phyloP scores from a whole-genome alignment of 1,139 yeast genomes.

The Hyphopichia pseudoburtonii region DNA sequence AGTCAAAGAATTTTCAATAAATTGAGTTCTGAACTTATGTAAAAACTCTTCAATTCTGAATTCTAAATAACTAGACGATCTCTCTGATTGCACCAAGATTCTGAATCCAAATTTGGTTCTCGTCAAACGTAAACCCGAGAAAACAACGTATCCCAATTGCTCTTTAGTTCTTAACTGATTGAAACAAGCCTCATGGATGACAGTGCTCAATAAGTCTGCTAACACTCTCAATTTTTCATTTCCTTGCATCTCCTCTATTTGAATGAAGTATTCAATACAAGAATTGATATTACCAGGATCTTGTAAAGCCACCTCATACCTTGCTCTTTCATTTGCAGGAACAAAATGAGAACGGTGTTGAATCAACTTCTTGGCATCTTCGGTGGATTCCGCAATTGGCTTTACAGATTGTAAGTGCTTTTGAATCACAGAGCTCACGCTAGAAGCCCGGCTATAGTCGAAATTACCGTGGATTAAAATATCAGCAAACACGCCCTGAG shows the following conservation, averaged over 20 bases:
- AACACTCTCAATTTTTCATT: slow-evolving; percentile 38
- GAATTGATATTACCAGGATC: slow-evolving; percentile 81
- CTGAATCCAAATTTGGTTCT: slow-evolving; percentile 30
- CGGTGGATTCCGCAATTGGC: slow-evolving; percentile 40
- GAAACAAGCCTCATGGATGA: slow-evolving; percentile 84
- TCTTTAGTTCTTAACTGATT: slow-evolving; percentile 89
- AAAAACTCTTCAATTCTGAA: slow-evolving; percentile 74
- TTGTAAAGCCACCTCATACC: slow-evolving; percentile 52
- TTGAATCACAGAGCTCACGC: slow-evolving; percentile 21
- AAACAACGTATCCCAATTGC: slow-evolving; percentile 83
- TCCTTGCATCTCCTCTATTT: slow-evolving; percentile 52
- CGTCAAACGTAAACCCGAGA: slow-evolving; percentile 62
- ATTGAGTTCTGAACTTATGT: slow-evolving; percentile 28
- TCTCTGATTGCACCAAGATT: slow-evolving; percentile 76
- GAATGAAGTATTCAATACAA: slow-evolving; percentile 76
- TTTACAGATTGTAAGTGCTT: slow-evolving; percentile 20
- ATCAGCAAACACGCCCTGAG: slow-evolving; percentile 59
- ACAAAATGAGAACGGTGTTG: slow-evolving; percentile 36
- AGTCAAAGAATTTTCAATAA: slow-evolving; percentile 40
- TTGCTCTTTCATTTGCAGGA: slow-evolving; percentile 40
- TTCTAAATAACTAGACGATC: slow-evolving; percentile 71
- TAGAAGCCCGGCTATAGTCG: slow-evolving; percentile 50
- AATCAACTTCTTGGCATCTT: slow-evolving; percentile 19
- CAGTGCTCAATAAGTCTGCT: slow-evolving; percentile 67
- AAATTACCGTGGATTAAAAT: slow-evolving; percentile 80